phyloP scores from a whole-genome alignment of 352 stramenopile genomes.

The Globisporangium iwayamae region DNA sequence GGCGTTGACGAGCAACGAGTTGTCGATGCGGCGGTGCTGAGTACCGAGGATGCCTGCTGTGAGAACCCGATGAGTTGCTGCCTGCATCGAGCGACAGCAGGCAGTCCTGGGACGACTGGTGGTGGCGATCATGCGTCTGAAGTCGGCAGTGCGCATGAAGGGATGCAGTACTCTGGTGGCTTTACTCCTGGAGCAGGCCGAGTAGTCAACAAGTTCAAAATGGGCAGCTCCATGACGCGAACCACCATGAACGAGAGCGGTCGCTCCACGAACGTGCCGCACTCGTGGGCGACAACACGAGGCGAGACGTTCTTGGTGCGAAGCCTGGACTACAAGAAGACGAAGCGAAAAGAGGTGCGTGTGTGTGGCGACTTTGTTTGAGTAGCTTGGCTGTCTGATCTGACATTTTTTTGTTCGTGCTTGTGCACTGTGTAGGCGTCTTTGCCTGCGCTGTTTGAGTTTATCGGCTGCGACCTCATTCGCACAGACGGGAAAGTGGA shows the following conservation, averaged over 20 bases:
- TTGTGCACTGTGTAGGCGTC: slow-evolving; percentile 29
- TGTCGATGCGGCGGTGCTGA: slow-evolving; percentile 18
- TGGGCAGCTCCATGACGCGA: slow-evolving; percentile 53
- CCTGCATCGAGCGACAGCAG: slow-evolving; percentile 30
- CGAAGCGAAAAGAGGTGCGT: slow-evolving; percentile 68
- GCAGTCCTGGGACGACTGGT: not conserved
- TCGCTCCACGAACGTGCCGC: slow-evolving; percentile 45
- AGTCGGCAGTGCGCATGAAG: not conserved
- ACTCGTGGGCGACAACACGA: slow-evolving; percentile 44
- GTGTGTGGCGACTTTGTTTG: not conserved
- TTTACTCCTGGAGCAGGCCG: slow-evolving; percentile 3
- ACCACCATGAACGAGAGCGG: slow-evolving; percentile 45
- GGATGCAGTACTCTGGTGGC: not conserved
- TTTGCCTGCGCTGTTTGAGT: slow-evolving; percentile 65
- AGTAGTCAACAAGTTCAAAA: slow-evolving; percentile 40
- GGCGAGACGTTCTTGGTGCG: slow-evolving; percentile 70
- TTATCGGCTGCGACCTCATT: slow-evolving; percentile 70
- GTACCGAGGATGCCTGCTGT: slow-evolving; percentile 32
- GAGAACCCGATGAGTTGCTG: slow-evolving; percentile 45
- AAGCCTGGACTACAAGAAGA: slow-evolving; percentile 79
- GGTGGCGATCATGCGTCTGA: not conserved
- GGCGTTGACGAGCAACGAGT: not conserved
- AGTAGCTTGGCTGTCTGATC: no score
- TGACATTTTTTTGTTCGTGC: not conserved
- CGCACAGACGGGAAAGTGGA: slow-evolving; percentile 69